phyloP scores from a whole-genome alignment of 768 basidiomycete species.

The Hygrocybe coccinea region DNA sequence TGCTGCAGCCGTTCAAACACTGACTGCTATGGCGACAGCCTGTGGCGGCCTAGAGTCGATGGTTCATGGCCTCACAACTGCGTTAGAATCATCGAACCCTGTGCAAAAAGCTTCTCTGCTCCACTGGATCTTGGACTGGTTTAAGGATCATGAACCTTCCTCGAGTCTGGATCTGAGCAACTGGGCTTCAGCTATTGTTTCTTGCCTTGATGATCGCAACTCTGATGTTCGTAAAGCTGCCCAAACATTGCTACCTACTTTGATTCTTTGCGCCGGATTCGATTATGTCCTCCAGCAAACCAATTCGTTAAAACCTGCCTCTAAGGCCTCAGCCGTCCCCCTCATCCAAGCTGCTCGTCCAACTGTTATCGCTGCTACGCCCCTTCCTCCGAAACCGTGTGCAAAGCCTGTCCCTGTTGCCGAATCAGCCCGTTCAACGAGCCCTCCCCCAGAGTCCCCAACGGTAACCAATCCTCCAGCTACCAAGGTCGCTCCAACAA shows the following conservation, averaged over 20 bases:
- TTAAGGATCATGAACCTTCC: conserved; percentile 57
- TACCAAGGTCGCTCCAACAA: conserved; percentile 31
- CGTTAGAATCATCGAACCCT: conserved; percentile 83
- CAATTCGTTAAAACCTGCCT: conserved; percentile 85
- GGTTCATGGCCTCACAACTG: conserved; percentile 70
- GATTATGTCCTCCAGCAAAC: conserved; percentile 85
- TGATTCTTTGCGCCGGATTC: conserved; percentile 74
- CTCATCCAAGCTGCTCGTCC: conserved; percentile 82
- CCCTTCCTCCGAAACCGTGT: conserved; percentile 19
- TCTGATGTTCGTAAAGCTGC: conserved; percentile 90
- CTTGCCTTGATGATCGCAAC: conserved; percentile 85
- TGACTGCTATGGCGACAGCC: conserved; percentile 78
- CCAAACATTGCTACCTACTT: conserved; percentile 68
- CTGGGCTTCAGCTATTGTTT: conserved; percentile 61
- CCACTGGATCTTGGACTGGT: conserved; percentile 76
- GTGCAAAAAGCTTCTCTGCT: conserved; percentile 75
- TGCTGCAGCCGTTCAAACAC: conserved; percentile 65
- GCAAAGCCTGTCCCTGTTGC: conserved; percentile 24
- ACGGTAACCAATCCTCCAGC: conserved; percentile 31
- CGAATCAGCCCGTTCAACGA: conserved; percentile 28
- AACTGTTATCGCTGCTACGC: conserved; percentile 26
- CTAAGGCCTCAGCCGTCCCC: conserved; percentile 75
- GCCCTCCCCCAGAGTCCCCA: conserved; percentile 46
- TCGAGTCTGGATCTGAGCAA: conserved; percentile 61
- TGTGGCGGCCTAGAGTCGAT: conserved; percentile 83